phyloP scores from a whole-genome alignment of 805 yeast species.

The Wickerhamomyces chaumierensis region DNA sequence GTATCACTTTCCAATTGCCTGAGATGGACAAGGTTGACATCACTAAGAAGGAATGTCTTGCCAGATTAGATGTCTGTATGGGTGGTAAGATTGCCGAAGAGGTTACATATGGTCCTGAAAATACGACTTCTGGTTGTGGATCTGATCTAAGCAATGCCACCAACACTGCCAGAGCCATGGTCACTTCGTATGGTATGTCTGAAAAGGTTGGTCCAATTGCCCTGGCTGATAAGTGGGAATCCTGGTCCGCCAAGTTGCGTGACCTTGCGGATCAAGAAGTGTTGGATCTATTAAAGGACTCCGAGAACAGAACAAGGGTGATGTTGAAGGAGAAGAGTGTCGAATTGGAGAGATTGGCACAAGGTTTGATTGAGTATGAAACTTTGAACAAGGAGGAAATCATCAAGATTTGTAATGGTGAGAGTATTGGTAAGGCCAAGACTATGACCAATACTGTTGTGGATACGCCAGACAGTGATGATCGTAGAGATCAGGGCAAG shows the following conservation, averaged over 20 bases:
- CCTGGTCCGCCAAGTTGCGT: conserved; percentile 84
- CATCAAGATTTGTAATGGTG: conserved; percentile 76
- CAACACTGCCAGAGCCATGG: conserved; percentile 91
- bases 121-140: conserved; percentile 92
- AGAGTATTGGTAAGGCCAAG: conserved; percentile 55
- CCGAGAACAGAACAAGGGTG: conserved; percentile 71
- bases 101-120: conserved; percentile 77
- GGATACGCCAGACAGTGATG: conserved; percentile 38
- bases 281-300: conserved; percentile 55
- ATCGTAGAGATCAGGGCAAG: conserved; percentile 26
- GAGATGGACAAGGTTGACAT: conserved; percentile 97
- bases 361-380: conserved; percentile 90
- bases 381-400: conserved; percentile 88
- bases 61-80: conserved; percentile 94
- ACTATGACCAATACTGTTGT: conserved; percentile 68
- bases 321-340: conserved; percentile 47
- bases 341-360: conserved; percentile 81
- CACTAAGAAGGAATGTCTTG: conserved; percentile 80
- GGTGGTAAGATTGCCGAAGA: conserved; percentile 99
- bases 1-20: conserved; percentile 94
- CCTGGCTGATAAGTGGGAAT: conserved; percentile 83
- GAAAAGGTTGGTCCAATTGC: conserved; percentile 87
- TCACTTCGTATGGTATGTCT: conserved; percentile 93
- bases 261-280: conserved; percentile 92
- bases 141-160: conserved; percentile 88